Evolutionary conservation across 2,329 filamentous ascomycete genomes (phyloP).

Genomic region (Apiospora arundinis): DNA sequence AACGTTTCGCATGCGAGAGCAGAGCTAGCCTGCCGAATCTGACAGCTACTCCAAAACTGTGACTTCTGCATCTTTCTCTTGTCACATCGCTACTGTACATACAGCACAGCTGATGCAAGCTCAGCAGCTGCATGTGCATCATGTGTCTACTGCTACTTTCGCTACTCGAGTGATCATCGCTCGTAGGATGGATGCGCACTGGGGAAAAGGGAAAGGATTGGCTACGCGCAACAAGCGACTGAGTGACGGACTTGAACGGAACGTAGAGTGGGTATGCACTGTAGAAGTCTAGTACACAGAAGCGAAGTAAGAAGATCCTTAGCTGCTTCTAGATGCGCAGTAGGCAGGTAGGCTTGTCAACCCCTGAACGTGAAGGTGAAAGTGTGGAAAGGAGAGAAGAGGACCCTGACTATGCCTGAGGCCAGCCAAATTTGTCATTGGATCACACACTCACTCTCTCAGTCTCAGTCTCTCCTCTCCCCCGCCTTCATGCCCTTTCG

Average conservation of each 20-base stretch:
- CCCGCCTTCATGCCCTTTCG: not conserved
- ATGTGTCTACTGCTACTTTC: too few relatives aligned
- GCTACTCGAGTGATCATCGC: not conserved
- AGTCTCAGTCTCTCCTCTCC: too few relatives aligned
- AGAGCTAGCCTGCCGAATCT: not conserved
- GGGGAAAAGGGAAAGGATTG: not conserved
- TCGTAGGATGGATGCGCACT: not conserved
- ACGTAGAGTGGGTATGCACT: not conserved
- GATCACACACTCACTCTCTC: too few relatives aligned
- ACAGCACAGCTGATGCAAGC: not conserved
- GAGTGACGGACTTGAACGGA: not conserved
- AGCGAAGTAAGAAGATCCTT: too few relatives aligned
- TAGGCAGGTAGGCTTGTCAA: not conserved
- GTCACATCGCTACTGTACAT: too few relatives aligned
- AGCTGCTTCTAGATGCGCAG: not conserved
- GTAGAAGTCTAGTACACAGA: not conserved
- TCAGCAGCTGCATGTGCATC: not conserved
- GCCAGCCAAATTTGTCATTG: slow-evolving; percentile 13
- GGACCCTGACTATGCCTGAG: not conserved
- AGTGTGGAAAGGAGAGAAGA: not conserved
- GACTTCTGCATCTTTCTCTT: not conserved
- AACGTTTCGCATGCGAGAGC: not conserved
- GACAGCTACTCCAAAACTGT: not conserved
- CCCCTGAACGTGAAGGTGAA: not conserved
- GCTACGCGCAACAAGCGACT: not conserved